Evolutionary conservation across 2,329 filamentous ascomycete genomes (phyloP).

Genomic region (Aspergillus sclerotialis): DNA sequence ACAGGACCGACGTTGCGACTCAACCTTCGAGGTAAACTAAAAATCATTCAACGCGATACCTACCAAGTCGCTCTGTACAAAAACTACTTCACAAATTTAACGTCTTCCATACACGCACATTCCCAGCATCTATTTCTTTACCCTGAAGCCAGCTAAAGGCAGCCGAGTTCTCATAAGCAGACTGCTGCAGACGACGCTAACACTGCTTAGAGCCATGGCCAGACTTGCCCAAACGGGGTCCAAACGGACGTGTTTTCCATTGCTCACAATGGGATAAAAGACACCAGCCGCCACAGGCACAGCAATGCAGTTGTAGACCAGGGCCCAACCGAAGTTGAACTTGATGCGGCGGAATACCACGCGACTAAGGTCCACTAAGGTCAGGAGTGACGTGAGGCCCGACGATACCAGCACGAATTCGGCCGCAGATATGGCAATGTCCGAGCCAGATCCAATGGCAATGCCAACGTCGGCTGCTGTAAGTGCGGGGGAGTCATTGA

Average conservation of each 20-base stretch:
- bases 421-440: conserved; percentile 69
- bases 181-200: conserved; percentile 72
- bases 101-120: too few species aligned
- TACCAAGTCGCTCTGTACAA: too few species aligned
- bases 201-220: conserved; percentile 76
- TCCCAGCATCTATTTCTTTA: background rate
- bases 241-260: conserved; percentile 10
- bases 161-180: conserved; percentile 30
- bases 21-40: too few species aligned
- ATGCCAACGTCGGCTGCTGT: conserved; percentile 72
- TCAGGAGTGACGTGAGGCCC: conserved; percentile 59
- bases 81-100: too few species aligned
- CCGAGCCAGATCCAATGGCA: conserved; percentile 66
- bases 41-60: too few species aligned
- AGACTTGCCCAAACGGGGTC: conserved; percentile 61
- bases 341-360: conserved; percentile 67
- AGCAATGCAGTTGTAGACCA: conserved; percentile 68
- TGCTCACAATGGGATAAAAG: conserved; percentile 51
- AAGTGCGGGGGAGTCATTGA: conserved; percentile 73
- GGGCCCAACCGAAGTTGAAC: conserved; percentile 76
- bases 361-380: conserved; percentile 60
- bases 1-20: too few species aligned
- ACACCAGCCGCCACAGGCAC: conserved; percentile 72
- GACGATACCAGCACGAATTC: conserved; percentile 72
- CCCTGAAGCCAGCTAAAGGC: conserved; percentile 25